Percentiles rank a stretch among this genome's conserved stretches.
Evolutionary conservation across 176 grass and related monocot genomes (phyloP).

Genomic region (Bothriochloa decipiens): DNA sequence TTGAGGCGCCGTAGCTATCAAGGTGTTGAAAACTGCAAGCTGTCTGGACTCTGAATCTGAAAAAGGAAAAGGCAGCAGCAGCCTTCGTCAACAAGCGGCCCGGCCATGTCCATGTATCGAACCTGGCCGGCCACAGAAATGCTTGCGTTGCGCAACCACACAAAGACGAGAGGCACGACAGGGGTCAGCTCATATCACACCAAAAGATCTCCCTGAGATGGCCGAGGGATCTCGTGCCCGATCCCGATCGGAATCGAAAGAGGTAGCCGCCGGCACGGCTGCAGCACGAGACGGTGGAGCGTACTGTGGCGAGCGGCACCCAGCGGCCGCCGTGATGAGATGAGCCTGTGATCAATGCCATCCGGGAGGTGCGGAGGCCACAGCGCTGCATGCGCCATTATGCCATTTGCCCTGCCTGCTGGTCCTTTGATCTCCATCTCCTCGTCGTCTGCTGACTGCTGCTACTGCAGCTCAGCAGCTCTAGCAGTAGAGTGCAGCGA

Average conservation of each 20-base stretch:
- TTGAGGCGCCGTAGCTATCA: not conserved
- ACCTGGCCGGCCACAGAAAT: not conserved
- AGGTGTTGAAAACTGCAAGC: not conserved
- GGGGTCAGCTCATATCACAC: conserved; percentile 42
- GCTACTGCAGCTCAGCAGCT: not conserved
- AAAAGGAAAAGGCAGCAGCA: not conserved
- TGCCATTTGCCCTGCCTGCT: conserved; percentile 16
- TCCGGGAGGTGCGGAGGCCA: conserved; percentile 14
- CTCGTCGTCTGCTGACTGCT: not conserved
- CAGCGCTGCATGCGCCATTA: conserved; percentile 57
- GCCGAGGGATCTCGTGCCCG: conserved; percentile 43
- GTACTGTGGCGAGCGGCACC: conserved; percentile 36
- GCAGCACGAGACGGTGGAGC: conserved; percentile 32
- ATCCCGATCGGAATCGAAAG: conserved; percentile 16
- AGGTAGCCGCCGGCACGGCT: conserved; percentile 3
- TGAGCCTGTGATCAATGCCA: conserved; percentile 30
- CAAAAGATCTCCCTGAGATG: conserved; percentile 53
- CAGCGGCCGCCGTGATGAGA: not conserved
- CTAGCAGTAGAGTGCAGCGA: not conserved
- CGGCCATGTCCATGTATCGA: not conserved
- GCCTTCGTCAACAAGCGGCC: not conserved
- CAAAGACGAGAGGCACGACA: conserved; percentile 4
- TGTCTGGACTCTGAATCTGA: not conserved
- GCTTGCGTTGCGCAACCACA: conserved; percentile 11
- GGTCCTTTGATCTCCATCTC: not conserved